Evolutionary conservation across 2,329 filamentous ascomycete species (phyloP), one percentile per base, ranked within the genome.

Genomic region (Phoma sp.): DNA sequence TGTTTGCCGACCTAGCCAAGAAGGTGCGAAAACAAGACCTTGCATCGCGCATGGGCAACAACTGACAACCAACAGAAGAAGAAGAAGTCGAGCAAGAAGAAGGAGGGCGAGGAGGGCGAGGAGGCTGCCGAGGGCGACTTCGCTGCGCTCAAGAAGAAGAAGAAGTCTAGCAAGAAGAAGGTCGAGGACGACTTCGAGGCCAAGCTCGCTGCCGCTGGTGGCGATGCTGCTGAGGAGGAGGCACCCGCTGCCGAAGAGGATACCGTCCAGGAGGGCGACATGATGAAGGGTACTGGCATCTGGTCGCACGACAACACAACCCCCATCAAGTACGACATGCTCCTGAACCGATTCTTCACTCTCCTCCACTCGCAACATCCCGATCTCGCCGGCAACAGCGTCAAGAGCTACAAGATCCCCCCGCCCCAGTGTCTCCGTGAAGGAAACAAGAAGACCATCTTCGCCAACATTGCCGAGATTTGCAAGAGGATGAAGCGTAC

Each of bases 401-500:
- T 88, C 72, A 95, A 92, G 84, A 96, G 90, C 78, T 99, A 98
- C 87, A 98, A 98, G 87, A 99, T 99, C 67, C 95, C 95, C 46
- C 95, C 95, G 47, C 95, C 95, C 43, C 95, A 99, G 83, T 98
- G 95, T 81, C 87, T 98, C 74, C 93, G 95, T 81, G 95, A 99
- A 92, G 95, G 95, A 77, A 99, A 99, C 87, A 96, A 96, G 87
- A 74, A 74, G 88, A 99, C 95, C 60, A 96, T 99, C 73, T 99
- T 99, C 73, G 95, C 93, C 83, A 99, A 99, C 83, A 95, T 99
- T 74, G 87, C 92, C 76, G 95, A 99, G 76, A 98, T 99, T 72
- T 96, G 92, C 85, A 96, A 96, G 85, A 88, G 93, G 71, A 98
- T 99, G 93, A 99, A 99, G 88, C 87, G 95, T 77, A 93, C 91